Conservation (phyloP, 2,329 filamentous ascomycete species). For the Apiospora arundinis region DNA sequence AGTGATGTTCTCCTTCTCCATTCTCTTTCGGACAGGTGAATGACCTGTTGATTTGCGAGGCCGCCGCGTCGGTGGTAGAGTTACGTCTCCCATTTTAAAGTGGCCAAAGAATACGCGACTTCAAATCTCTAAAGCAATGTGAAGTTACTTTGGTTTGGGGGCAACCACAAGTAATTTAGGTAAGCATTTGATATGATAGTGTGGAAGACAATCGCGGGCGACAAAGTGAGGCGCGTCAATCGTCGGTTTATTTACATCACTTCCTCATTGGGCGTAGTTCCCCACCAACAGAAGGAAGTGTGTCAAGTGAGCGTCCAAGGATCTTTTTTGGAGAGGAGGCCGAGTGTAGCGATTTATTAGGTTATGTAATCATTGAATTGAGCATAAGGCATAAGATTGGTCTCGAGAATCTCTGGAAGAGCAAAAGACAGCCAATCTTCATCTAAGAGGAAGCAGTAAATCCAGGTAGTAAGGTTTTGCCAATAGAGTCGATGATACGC, state of each 20-base stretch:
- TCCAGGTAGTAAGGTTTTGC: too few relatives aligned
- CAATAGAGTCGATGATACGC: too few relatives aligned
- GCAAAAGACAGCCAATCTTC: neutral
- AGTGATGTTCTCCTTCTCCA: conserved; percentile 82
- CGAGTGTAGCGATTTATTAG: too few relatives aligned
- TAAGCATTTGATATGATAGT: neutral
- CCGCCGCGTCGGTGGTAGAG: conserved; percentile 62
- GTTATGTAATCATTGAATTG: neutral
- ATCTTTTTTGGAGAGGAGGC: neutral
- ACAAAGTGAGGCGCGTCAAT: conserved; percentile 9
- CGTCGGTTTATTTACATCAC: conserved; percentile 24
- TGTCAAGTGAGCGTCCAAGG: neutral
- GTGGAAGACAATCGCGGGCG: neutral
- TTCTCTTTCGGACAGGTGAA: conserved; percentile 59
- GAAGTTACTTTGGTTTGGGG: conserved; percentile 22
- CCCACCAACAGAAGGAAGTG: neutral
- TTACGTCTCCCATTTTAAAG: conserved; percentile 45
- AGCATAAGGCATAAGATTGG: neutral
- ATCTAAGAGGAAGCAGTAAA: too few relatives aligned
- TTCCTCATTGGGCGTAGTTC: conserved; percentile 22
- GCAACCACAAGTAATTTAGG: neutral
- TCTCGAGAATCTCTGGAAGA: neutral
- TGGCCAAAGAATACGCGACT: conserved; percentile 29
- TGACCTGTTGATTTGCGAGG: conserved; percentile 75
- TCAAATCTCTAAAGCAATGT: conserved; percentile 42